Conservation (phyloP, 345 rosid species). For the Corymbia maculata region DNA sequence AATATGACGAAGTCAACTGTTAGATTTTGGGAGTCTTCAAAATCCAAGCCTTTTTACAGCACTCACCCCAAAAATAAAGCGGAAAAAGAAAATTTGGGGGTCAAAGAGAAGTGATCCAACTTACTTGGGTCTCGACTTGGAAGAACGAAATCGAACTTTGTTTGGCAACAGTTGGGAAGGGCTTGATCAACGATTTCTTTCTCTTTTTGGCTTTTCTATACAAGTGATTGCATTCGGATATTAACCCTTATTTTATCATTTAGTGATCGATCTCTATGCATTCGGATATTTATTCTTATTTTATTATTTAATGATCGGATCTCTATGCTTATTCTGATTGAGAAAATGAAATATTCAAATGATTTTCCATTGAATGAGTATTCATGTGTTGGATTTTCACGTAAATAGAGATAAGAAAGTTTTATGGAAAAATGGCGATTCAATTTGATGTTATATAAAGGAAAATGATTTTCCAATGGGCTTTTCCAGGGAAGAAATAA, state of each 20-base stretch:
- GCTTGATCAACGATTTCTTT: not conserved
- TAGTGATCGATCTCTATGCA: no score
- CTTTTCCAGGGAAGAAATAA: not conserved
- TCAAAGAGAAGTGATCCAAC: not conserved
- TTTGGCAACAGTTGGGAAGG: not conserved
- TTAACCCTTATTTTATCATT: not conserved
- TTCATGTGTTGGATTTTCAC: no score
- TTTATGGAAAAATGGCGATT: no score
- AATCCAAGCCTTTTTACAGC: not conserved
- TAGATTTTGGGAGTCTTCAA: not conserved
- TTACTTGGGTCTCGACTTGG: not conserved
- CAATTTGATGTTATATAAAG: no score
- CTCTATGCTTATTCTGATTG: no score
- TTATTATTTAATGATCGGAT: no score
- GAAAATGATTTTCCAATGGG: not conserved
- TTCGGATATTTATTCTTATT: no score
- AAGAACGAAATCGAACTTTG: not conserved
- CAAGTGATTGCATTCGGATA: not conserved
- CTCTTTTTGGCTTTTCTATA: no score
- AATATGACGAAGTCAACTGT: not conserved
- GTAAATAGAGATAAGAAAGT: no score
- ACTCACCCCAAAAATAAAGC: not conserved
- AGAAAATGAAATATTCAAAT: no score
- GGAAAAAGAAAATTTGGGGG: not conserved
- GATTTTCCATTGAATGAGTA: no score